A percentile compares a stretch with the other conserved stretches of the same genome.
Evolutionary conservation across 352 stramenopile species (phyloP).

Genomic region (Thalassiosira hispida): DNA sequence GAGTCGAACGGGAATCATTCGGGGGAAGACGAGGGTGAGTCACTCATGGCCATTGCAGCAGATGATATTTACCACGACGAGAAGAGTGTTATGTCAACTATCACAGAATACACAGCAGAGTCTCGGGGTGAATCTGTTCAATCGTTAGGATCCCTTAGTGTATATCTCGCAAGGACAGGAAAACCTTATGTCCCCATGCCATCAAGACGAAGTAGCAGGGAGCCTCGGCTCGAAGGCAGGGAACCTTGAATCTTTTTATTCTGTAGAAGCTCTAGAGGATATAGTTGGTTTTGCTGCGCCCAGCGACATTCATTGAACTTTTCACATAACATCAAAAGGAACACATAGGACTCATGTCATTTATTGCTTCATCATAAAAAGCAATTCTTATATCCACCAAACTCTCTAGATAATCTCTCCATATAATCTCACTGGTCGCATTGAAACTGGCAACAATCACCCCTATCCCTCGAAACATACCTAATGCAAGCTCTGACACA

Average conservation of each 20-base stretch:
- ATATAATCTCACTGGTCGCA: too few relatives aligned
- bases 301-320: too few relatives aligned
- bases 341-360: too few relatives aligned
- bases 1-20: not conserved
- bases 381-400: too few relatives aligned
- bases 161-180: slow-evolving; percentile 21
- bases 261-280: too few relatives aligned
- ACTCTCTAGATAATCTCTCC: too few relatives aligned
- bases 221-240: too few relatives aligned
- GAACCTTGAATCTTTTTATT: too few relatives aligned
- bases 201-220: not conserved
- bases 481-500: slow-evolving; percentile 1
- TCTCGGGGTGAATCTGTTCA: not conserved
- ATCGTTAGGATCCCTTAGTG: slow-evolving; percentile 28
- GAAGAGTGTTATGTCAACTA: slow-evolving; percentile 1
- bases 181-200: not conserved
- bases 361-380: too few relatives aligned
- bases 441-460: slow-evolving; percentile 11
- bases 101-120: slow-evolving; percentile 9
- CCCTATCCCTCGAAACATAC: not conserved
- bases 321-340: too few relatives aligned
- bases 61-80: not conserved
- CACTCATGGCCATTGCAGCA: not conserved
- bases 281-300: too few relatives aligned
- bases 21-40: not conserved